Percentiles rank a stretch among this genome's conserved stretches.
phyloP scores from a whole-genome alignment of 1,139 yeast genomes.

The Tardiomyces digboiensis region DNA sequence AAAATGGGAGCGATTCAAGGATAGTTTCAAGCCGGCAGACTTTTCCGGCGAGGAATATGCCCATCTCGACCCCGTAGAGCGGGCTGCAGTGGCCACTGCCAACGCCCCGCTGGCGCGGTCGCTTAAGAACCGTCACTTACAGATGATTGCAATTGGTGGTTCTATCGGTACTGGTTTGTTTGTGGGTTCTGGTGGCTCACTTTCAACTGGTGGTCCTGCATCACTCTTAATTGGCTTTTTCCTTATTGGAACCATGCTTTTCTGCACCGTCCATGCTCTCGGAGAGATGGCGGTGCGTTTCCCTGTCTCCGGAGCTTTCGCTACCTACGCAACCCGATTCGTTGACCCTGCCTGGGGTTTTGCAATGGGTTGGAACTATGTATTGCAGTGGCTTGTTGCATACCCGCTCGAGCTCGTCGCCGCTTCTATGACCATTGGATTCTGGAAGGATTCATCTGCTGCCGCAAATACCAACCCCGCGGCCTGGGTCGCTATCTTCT shows the following conservation, averaged over 20 bases:
- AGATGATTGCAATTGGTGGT: slow-evolving; percentile 66
- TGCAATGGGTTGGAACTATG: slow-evolving; percentile 76
- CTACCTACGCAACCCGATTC: slow-evolving; percentile 52
- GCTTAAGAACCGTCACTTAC: slow-evolving; percentile 32
- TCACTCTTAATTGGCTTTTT: slow-evolving; percentile 54
- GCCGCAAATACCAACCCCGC: slow-evolving; percentile 40
- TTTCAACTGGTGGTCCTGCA: slow-evolving; percentile 62
- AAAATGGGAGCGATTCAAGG: slow-evolving; percentile 17
- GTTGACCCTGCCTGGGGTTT: slow-evolving; percentile 64
- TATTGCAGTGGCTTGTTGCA: slow-evolving; percentile 64
- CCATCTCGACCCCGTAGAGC: slow-evolving; percentile 55
- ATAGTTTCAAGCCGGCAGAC: slow-evolving; percentile 50
- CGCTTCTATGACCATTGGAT: slow-evolving; percentile 59
- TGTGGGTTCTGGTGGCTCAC: slow-evolving; percentile 46
- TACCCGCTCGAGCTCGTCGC: slow-evolving; percentile 70
- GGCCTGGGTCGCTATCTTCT: slow-evolving; percentile 55
- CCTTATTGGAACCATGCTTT: slow-evolving; percentile 59
- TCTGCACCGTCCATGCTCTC: slow-evolving; percentile 55
- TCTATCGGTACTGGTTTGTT: slow-evolving; percentile 63
- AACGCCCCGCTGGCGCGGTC: slow-evolving; percentile 33
- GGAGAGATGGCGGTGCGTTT: slow-evolving; percentile 68
- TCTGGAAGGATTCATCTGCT: slow-evolving; percentile 41
- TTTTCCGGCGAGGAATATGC: slow-evolving; percentile 50
- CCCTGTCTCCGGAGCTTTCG: slow-evolving; percentile 65
- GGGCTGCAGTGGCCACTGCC: slow-evolving; percentile 41